These are phyloP conservation scores for Panaeolus papilionaceus DNA, from an alignment of 768 basidiomycete genomes.

Conservation along the genomic window DNA sequence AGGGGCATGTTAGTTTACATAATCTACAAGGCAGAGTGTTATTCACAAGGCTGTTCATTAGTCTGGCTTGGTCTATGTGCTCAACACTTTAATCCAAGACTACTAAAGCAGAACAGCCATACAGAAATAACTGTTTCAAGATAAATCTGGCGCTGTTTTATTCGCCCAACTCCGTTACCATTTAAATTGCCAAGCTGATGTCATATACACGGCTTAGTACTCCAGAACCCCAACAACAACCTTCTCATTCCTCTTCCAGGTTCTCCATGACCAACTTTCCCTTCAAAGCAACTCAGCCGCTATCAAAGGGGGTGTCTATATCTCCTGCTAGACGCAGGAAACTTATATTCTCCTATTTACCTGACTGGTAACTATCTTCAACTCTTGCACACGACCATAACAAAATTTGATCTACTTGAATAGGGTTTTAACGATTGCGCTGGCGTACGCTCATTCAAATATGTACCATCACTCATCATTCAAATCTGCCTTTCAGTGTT, in stretches of 20 bases:
- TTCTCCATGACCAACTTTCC: conserved; percentile 36
- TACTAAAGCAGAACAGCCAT: not conserved
- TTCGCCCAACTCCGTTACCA: not conserved
- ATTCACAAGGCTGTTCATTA: not conserved
- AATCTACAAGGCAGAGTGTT: not conserved
- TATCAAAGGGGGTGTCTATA: conserved; percentile 30
- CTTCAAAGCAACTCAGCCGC: conserved; percentile 25
- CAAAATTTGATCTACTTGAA: not conserved
- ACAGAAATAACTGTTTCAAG: not conserved
- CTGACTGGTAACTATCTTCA: conserved; percentile 68
- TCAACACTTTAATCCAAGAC: not conserved
- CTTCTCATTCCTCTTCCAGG: conserved; percentile 14
- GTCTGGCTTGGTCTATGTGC: not conserved
- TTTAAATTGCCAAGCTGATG: conserved; percentile 27
- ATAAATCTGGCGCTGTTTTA: not conserved
- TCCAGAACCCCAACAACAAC: conserved; percentile 22
- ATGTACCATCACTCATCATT: not conserved
- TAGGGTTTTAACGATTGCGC: conserved; percentile 71
- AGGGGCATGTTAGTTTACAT: conserved; percentile 1
- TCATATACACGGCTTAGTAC: conserved; percentile 36
- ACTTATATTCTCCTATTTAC: conserved; percentile 68
- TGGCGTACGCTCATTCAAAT: conserved; percentile 57
- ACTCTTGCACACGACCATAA: conserved; percentile 18
- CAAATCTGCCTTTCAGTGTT: conserved; percentile 43
- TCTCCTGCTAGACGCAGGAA: conserved; percentile 41